Base-by-base conservation (phyloP, 1,284 basidiomycete species). In the Schizophyllum commune region DNA sequence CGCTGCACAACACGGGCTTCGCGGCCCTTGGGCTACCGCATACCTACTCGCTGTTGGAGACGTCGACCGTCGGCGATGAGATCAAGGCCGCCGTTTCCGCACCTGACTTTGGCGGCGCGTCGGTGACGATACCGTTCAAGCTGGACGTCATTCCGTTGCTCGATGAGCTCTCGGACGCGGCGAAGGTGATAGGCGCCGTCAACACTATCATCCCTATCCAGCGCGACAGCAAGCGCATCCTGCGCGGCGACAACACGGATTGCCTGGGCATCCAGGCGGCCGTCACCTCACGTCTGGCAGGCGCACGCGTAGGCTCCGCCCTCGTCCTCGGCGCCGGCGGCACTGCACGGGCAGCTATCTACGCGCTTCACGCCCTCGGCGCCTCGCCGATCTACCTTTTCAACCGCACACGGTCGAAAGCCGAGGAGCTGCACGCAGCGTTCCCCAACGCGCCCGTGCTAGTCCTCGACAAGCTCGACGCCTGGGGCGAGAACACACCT, bases 81-180 rank as follows among this genome's bases (percentile, higher is more conserved):
- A 79, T 97, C 65, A 82, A 83, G 66, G 75, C 80, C 0, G 79
- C 87, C 1, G 77, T 98, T 15, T 73, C 79, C 0, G 77, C 84
- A 7, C 79, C 84, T 0, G 84, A 88, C 60, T 99, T 98, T 74
- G 96, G 96, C 17, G 96, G 96, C 3, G 96, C 96, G 6, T 94
- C 92, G 5, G 94, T 98, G 22, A 99, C 97, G 4, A 96, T 97
- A 65, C 95, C 95, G 2, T 88, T 89, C 79, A 98, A 98, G 75
- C 77, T 96, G 53, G 89, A 93, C 62, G 81, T 97, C 65, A 92
- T 97, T 57, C 83, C 88, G 1, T 77, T 91, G 13, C 81, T 98
- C 47, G 87, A 94, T 67, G 75, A 77, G 54, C 75, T 97, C 47
- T 91, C 93, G 0, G 83, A 85, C 2, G 86, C 93, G 53, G 96